These are phyloP conservation scores for Clathrus columnatus DNA, from an alignment of 768 basidiomycete species.

Conservation along the genomic window DNA sequence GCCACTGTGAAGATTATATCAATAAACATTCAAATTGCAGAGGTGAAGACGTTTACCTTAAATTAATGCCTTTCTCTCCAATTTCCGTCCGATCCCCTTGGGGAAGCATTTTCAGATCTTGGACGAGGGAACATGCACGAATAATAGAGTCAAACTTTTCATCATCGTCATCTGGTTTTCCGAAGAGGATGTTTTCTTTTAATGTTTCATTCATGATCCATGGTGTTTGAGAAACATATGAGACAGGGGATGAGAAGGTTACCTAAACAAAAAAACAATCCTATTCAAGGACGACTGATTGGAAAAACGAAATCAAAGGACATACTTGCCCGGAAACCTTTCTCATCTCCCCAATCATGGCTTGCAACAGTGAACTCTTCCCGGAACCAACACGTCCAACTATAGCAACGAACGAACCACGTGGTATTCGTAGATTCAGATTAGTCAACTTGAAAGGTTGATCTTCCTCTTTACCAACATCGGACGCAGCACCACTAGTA, in stretches of 20 bases:
- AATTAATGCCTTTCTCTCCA: constrained; percentile 69
- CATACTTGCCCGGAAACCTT: constrained; percentile 46
- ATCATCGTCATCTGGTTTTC: constrained; percentile 48
- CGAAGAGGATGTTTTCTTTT: constrained; percentile 69
- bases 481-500: constrained; percentile 16
- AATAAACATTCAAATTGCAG: neutral
- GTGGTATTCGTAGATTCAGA: constrained; percentile 37
- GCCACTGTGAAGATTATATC: constrained; percentile 13
- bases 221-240: constrained; percentile 51
- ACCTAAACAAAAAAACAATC: too few relatives aligned
- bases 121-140: constrained; percentile 56
- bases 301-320: neutral
- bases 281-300: neutral
- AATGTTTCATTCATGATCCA: constrained; percentile 66
- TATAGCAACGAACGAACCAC: constrained; percentile 58
- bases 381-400: constrained; percentile 73
- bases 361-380: constrained; percentile 55
- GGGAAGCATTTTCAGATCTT: constrained; percentile 64
- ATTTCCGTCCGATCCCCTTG: constrained; percentile 63
- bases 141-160: constrained; percentile 49
- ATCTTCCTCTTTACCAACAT: constrained; percentile 13
- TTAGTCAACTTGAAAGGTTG: constrained; percentile 41
- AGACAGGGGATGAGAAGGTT: constrained; percentile 20
- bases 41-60: constrained; percentile 31
- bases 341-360: constrained; percentile 61